These are phyloP conservation scores for Schoenoplectus triqueter DNA, from an alignment of 202 grass and related monocot genomes.

Conservation along the genomic window DNA sequence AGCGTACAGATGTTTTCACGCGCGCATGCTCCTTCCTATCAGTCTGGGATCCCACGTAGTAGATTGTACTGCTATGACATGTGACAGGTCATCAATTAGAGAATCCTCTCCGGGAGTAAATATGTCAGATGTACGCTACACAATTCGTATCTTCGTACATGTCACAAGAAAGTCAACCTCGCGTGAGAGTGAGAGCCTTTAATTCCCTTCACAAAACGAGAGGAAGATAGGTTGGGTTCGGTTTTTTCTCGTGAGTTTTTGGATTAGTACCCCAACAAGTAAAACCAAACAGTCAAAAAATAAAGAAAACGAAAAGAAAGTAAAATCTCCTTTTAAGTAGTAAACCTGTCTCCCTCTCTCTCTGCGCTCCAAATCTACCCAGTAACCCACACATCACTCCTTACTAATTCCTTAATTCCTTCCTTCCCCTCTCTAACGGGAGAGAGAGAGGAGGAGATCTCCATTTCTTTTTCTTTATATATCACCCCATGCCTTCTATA, in stretches of 20 bases:
- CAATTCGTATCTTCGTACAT: not conserved
- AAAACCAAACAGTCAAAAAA: conserved; percentile 28
- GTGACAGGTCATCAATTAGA: not conserved
- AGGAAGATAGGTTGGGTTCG: conserved; percentile 4
- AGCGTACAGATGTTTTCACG: too few species aligned
- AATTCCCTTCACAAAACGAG: conserved; percentile 2
- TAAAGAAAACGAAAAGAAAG: conserved; percentile 10
- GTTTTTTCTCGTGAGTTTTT: conserved; percentile 22
- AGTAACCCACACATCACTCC: conserved; percentile 1
- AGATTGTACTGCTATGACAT: not conserved
- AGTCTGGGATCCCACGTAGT: not conserved
- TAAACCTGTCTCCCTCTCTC: conserved; percentile 38
- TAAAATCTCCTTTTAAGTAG: conserved; percentile 22
- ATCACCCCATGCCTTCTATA: conserved; percentile 38
- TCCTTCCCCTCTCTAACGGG: conserved; percentile 16
- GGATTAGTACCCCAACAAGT: conserved; percentile 25
- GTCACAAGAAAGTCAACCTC: not conserved
- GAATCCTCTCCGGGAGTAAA: not conserved
- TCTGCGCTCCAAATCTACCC: conserved; percentile 36
- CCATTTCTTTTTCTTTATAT: conserved; percentile 24
- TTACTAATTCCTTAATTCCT: conserved; percentile 20
- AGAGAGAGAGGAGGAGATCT: conserved; percentile 48
- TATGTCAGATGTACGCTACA: not conserved
- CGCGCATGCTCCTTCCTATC: conserved; percentile 22
- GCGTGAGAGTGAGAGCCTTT: conserved; percentile 15